phyloP scores from a whole-genome alignment of 805 yeast genomes.

The Yarrowia porcina region DNA sequence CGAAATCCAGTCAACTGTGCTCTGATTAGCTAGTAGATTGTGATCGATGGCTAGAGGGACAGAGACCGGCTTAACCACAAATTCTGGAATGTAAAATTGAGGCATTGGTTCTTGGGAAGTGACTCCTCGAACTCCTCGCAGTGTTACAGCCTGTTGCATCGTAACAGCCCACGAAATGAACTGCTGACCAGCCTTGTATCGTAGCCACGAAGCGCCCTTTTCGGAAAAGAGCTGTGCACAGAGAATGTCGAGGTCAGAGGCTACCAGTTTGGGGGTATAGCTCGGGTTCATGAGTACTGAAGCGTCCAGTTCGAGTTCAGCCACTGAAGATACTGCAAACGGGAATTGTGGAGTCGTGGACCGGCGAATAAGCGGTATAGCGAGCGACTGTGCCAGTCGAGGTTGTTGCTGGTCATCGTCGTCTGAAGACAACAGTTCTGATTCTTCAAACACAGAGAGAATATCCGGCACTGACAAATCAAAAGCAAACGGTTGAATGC shows the following conservation, averaged over 20 bases:
- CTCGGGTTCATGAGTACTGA: slow-evolving; percentile 33
- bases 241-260: slow-evolving; percentile 30
- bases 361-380: neutral
- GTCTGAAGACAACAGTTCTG: slow-evolving; percentile 1
- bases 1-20: slow-evolving; percentile 21
- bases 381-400: neutral
- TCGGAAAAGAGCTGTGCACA: slow-evolving; percentile 32
- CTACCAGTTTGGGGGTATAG: slow-evolving; percentile 28
- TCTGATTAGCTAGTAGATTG: slow-evolving; percentile 13
- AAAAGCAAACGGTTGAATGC: slow-evolving; percentile 1
- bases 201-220: slow-evolving; percentile 34
- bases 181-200: slow-evolving; percentile 32
- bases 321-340: neutral
- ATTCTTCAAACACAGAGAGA: neutral
- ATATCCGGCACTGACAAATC: neutral
- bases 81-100: neutral
- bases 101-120: neutral
- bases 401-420: neutral
- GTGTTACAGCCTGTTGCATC: slow-evolving; percentile 1
- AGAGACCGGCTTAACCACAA: neutral
- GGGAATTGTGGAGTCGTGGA: neutral
- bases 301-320: slow-evolving; percentile 32
- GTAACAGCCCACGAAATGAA: slow-evolving; percentile 31
- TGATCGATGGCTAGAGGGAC: neutral
- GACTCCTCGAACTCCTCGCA: neutral